Evolutionary conservation across 805 yeast species (phyloP).

Genomic region (Lipomyces anomalus): DNA sequence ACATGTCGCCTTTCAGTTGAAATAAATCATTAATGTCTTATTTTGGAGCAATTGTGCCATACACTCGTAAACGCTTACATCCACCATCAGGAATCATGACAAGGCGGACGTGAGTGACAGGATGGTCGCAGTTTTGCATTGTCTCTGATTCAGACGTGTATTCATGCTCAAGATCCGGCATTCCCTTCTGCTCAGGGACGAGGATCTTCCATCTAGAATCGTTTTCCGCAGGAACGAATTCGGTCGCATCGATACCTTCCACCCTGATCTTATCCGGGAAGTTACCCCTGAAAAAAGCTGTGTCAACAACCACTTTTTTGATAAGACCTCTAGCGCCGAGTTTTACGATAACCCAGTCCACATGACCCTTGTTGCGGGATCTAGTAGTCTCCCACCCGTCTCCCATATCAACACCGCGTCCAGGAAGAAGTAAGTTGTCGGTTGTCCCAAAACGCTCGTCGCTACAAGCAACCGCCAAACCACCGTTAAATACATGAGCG

Average conservation of each 20-base stretch:
- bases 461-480: conserved; percentile 73
- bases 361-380: conserved; percentile 75
- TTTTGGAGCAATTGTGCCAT: conserved; percentile 53
- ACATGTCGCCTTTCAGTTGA: too few species aligned
- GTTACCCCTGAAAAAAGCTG: conserved; percentile 92
- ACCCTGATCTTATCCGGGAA: conserved; percentile 76
- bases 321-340: conserved; percentile 63
- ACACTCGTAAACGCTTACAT: conserved; percentile 80
- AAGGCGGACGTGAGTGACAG: conserved; percentile 65
- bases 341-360: conserved; percentile 84
- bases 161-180: conserved; percentile 77
- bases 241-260: conserved; percentile 49
- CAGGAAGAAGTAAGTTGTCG: conserved; percentile 83
- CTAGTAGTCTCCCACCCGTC: conserved; percentile 98
- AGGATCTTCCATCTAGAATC: conserved; percentile 55
- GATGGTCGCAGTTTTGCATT: conserved; percentile 22
- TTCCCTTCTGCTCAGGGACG: conserved; percentile 65
- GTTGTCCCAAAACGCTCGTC: conserved; percentile 95
- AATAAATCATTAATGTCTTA: too few species aligned
- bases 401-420: conserved; percentile 92
- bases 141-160: conserved; percentile 34
- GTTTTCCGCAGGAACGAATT: conserved; percentile 38
- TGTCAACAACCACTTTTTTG: conserved; percentile 65
- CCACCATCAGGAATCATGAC: conserved; percentile 96
- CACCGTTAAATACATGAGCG: conserved; percentile 82